Evolutionary conservation across 2,329 filamentous ascomycete species (phyloP).

Genomic region (Amauroascus niger): DNA sequence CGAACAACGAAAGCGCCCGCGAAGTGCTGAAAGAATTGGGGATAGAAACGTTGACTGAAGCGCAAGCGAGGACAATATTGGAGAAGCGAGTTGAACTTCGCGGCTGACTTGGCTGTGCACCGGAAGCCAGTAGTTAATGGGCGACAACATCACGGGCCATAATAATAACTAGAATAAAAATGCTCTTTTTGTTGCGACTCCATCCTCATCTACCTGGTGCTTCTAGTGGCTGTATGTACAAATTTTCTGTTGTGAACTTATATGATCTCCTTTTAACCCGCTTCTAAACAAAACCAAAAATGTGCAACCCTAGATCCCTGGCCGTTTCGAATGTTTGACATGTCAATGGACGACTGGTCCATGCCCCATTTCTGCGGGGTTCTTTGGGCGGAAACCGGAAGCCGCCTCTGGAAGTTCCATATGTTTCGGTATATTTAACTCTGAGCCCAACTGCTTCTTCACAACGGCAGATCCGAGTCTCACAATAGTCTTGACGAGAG

Average conservation of each 20-base stretch:
- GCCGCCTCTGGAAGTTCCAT: neutral
- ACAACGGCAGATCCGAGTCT: conserved; percentile 35
- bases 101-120: conserved; percentile 18
- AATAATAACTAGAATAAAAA: neutral
- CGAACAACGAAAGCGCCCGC: conserved; percentile 40
- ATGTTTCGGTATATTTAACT: conserved; percentile 2
- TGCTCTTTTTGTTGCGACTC: neutral
- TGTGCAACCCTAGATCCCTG: neutral
- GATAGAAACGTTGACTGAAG: conserved; percentile 36
- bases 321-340: neutral
- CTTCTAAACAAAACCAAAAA: neutral
- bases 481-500: conserved; percentile 51
- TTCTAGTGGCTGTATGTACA: neutral
- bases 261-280: neutral
- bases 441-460: conserved; percentile 15
- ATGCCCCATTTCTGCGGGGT: conserved; percentile 28
- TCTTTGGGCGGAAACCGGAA: conserved; percentile 17
- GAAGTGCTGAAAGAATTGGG: conserved; percentile 37
- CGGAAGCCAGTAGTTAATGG: neutral
- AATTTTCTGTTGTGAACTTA: neutral
- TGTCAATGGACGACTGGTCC: conserved; percentile 26
- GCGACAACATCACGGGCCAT: neutral
- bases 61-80: conserved; percentile 39
- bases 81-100: conserved; percentile 39
- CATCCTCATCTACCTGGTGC: neutral